Evolutionary conservation across 2,329 filamentous ascomycete genomes (phyloP).

Genomic region (Niveomyces coronatus): DNA sequence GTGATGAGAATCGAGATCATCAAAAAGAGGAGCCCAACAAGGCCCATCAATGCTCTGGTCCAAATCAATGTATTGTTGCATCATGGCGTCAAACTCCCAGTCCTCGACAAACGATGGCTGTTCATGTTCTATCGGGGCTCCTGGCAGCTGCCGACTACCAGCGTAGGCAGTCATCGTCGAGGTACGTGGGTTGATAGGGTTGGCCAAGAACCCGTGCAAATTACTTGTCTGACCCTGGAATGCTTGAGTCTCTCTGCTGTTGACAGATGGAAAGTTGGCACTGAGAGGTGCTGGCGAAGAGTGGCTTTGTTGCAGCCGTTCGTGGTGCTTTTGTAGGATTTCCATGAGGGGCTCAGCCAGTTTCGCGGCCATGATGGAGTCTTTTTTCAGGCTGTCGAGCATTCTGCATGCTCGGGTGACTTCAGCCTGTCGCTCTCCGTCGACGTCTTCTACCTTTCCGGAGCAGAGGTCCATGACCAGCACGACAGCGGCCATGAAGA

Average conservation of each 20-base stretch:
- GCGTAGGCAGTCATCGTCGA: not conserved
- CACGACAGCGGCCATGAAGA: constrained; percentile 4
- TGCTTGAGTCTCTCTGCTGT: not conserved
- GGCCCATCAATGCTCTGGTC: not conserved
- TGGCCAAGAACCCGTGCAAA: not conserved
- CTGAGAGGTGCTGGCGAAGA: not conserved
- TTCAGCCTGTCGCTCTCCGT: not conserved
- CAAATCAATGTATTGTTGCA: constrained; percentile 4
- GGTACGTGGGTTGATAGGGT: not conserved
- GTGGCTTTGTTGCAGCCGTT: constrained; percentile 3
- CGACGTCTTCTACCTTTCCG: not conserved
- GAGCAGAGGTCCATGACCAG: constrained; percentile 2
- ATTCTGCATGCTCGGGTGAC: constrained; percentile 1
- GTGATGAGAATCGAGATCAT: constrained; percentile 2
- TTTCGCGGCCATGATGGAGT: constrained; percentile 1
- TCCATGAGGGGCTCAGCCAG: not conserved
- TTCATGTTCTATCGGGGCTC: not conserved
- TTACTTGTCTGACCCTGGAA: not conserved
- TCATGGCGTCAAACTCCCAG: constrained; percentile 3
- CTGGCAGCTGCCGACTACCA: not conserved
- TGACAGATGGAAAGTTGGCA: not conserved
- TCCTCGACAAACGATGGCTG: not conserved
- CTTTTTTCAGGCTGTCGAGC: constrained; percentile 2
- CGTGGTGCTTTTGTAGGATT: constrained; percentile 3
- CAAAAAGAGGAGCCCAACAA: constrained; percentile 2